Conservation (phyloP, 441 rosid species). For the Pelargonium citronellum region DNA sequence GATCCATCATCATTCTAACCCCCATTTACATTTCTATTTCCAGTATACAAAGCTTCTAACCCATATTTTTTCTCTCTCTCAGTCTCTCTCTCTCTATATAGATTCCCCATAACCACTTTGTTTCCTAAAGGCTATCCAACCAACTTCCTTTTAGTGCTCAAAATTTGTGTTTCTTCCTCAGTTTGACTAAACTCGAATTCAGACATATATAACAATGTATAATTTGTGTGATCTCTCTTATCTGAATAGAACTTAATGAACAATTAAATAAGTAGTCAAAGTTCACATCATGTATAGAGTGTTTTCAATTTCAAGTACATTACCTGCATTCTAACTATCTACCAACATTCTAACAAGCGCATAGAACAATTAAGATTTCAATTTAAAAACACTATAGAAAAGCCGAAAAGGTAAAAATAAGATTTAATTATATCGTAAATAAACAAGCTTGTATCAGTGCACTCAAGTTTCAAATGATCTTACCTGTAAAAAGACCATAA, state of each 20-base stretch:
- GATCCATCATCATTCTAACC: too few species aligned
- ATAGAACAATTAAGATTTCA: too few species aligned
- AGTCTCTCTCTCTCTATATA: too few species aligned
- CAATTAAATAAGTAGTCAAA: not conserved
- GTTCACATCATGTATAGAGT: not conserved
- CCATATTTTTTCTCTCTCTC: too few species aligned
- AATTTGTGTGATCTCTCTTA: not conserved
- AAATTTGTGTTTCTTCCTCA: not conserved
- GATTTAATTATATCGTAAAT: too few species aligned
- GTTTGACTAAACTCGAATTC: not conserved
- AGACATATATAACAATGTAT: not conserved
- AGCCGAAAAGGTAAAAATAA: not conserved
- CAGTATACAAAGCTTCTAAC: too few species aligned
- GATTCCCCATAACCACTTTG: too few species aligned
- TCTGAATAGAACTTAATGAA: not conserved
- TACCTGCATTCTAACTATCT: not conserved
- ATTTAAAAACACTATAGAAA: not conserved
- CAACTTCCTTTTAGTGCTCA: not conserved
- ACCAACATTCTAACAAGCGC: not conserved
- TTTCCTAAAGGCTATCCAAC: too few species aligned
- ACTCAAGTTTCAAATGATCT: conserved; percentile 13
- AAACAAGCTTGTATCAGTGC: not conserved
- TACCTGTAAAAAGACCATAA: conserved; percentile 66
- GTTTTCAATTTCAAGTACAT: not conserved
- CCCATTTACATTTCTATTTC: too few species aligned